These are phyloP conservation scores for Dothistroma pini DNA, from an alignment of 2,329 filamentous ascomycete species.

Conservation along the genomic window DNA sequence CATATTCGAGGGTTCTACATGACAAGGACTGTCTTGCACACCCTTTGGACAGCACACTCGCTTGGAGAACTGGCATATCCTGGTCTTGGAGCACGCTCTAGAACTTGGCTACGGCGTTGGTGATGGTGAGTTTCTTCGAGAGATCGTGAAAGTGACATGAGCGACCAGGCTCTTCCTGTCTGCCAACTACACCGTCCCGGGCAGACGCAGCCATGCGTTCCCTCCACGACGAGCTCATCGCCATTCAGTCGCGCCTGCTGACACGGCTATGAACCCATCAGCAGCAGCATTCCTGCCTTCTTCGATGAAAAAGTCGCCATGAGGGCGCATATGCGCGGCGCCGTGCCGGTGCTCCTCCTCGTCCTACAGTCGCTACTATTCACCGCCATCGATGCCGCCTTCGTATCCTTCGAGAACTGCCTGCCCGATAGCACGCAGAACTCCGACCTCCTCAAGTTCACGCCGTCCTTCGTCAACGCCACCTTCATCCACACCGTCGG, in stretches of 20 bases:
- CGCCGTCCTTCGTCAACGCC: conserved; percentile 70
- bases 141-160: conserved; percentile 1
- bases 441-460: conserved; percentile 69
- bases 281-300: not conserved
- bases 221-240: not conserved
- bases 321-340: conserved; percentile 21
- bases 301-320: conserved; percentile 10
- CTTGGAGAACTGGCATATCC: not conserved
- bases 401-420: conserved; percentile 81
- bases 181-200: not conserved
- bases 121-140: conserved; percentile 2
- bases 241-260: not conserved
- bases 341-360: conserved; percentile 14
- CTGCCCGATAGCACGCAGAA: conserved; percentile 58
- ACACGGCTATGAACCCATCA: not conserved
- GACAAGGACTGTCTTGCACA: not conserved
- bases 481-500: conserved; percentile 58
- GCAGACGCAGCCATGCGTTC: not conserved
- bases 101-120: not conserved
- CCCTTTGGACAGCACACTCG: not conserved
- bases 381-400: conserved; percentile 56
- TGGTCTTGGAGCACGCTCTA: not conserved
- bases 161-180: not conserved
- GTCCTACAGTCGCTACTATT: conserved; percentile 41
- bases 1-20: not conserved